Evolutionary conservation across 2,329 filamentous ascomycete species (phyloP), one percentile per base, ranked within the genome.

Genomic region (Neofusicoccum laricinum): DNA sequence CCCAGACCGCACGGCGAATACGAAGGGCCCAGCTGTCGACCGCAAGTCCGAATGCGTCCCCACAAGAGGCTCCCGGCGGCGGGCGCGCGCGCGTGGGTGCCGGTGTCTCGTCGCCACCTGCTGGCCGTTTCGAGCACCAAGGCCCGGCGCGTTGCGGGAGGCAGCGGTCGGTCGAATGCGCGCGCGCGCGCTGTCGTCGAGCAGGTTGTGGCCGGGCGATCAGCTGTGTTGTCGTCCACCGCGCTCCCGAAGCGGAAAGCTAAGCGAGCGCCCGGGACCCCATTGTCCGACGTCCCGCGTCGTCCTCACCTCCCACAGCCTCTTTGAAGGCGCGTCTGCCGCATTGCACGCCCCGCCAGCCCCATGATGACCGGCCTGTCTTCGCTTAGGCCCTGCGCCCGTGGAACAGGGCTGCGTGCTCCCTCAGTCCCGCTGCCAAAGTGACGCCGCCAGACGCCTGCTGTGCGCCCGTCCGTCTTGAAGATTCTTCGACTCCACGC

Each of bases 281-380:
- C 41, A 59, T 46, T 46, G 55, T 59, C 55, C 55, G 55, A 46
- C 30, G 17, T 11, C 4, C 30, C 49, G 32, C 30, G n/a, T 50
- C 21, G 34, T 17, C 12, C 53, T 45, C 21, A 8, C 19, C 19
- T 19, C 34, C 40, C 50, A 55, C 50, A 55, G 50, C 50, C 38
- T 43, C 50, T 38, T 55, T 40, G 38, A 57, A 57, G 19, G 36
- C 51, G 51, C 51, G 51, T 57, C 55, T 59, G 38, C 25, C 55
- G 38, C 25, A 45, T n/a, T n/a, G n/a, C n/a, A n/a, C n/a, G n/a
- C n/a, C n/a, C n/a, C n/a, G n/a, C 53, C 53, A 40, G 51, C 53
- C 53, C 40, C 49, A 36, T 53, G 49, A 53, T 53, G 49, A 53
- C 49, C 17, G 49, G 7, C 48, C 48, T 32, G 48, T 30, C 48